Percentiles rank a stretch among this genome's conserved stretches.
Conservation (phyloP, 768 basidiomycete species). For the Podaxis sp. region DNA sequence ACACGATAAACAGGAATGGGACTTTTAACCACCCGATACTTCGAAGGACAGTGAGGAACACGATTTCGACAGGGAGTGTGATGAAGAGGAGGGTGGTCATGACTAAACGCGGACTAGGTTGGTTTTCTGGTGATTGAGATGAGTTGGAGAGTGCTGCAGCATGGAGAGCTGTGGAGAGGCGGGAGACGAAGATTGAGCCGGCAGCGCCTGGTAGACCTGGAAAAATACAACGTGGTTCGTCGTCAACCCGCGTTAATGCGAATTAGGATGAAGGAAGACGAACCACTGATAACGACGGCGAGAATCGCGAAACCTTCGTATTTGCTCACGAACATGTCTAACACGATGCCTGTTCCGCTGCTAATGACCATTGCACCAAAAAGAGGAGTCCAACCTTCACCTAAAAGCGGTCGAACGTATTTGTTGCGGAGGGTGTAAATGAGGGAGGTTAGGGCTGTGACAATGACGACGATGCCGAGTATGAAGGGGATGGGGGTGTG, state of each 20-base stretch:
- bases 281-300: conserved; percentile 84
- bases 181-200: conserved; percentile 87
- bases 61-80: conserved; percentile 74
- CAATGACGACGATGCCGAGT: conserved; percentile 43
- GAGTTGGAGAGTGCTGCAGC: conserved; percentile 38
- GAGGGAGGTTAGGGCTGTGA: conserved; percentile 43
- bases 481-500: conserved; percentile 64
- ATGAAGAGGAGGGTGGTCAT: conserved; percentile 68
- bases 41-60: conserved; percentile 66
- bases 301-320: conserved; percentile 88
- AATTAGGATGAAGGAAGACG: conserved; percentile 16
- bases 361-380: conserved; percentile 89
- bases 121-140: conserved; percentile 20
- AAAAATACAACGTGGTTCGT: not conserved
- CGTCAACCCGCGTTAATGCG: not conserved
- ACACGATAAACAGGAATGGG: conserved; percentile 60
- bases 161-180: conserved; percentile 87
- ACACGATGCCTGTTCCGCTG: conserved; percentile 84
- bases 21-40: conserved; percentile 76
- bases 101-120: conserved; percentile 45
- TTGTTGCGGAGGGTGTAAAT: conserved; percentile 60
- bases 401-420: conserved; percentile 66
- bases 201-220: conserved; percentile 83
- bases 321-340: conserved; percentile 83
- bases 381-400: conserved; percentile 86